Percentiles rank a stretch among this genome's conserved stretches.
Conservation (phyloP, 495 filamentous ascomycete genomes). For the Annulohypoxylon bovei region DNA sequence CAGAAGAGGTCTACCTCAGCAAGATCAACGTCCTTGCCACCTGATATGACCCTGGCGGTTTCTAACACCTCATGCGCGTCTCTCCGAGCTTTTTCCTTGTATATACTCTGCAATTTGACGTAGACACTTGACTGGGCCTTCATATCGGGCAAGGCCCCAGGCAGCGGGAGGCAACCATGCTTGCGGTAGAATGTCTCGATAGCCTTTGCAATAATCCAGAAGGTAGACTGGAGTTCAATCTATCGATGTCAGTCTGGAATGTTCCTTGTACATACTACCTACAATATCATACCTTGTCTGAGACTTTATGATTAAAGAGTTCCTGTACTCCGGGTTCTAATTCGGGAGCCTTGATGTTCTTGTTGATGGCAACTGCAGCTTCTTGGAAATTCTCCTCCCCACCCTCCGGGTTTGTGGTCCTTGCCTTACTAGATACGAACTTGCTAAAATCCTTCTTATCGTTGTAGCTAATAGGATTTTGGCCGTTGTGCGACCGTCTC, state of each 20-base stretch:
- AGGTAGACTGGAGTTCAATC: slow-evolving; percentile 62
- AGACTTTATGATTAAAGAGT: slow-evolving; percentile 73
- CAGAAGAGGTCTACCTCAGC: slow-evolving; percentile 92
- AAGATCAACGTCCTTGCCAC: slow-evolving; percentile 67
- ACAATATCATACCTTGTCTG: slow-evolving; percentile 52
- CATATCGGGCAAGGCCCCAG: slow-evolving; percentile 95
- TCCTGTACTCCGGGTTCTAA: slow-evolving; percentile 75
- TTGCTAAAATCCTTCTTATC: slow-evolving; percentile 87
- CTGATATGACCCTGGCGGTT: slow-evolving; percentile 68
- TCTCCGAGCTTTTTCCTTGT: slow-evolving; percentile 85
- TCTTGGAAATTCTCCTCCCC: slow-evolving; percentile 98
- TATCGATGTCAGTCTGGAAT: slow-evolving; percentile 40
- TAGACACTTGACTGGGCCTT: slow-evolving; percentile 95
- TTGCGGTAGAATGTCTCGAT: slow-evolving; percentile 76
- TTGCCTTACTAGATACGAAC: slow-evolving; percentile 70
- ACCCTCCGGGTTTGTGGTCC: slow-evolving; percentile 82
- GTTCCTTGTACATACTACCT: slow-evolving; percentile 22
- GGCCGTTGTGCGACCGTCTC: slow-evolving; percentile 76
- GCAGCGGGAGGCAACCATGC: slow-evolving; percentile 79
- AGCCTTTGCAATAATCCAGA: slow-evolving; percentile 92
- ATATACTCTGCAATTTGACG: slow-evolving; percentile 90
- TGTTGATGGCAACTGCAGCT: slow-evolving; percentile 85
- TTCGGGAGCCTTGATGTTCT: slow-evolving; percentile 70
- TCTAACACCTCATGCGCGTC: slow-evolving; percentile 81
- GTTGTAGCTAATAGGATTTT: slow-evolving; percentile 75